A percentile compares a stretch with the other conserved stretches of the same genome.
Conservation (phyloP, 2,329 filamentous ascomycete genomes). For the Pyricularia sp. region DNA sequence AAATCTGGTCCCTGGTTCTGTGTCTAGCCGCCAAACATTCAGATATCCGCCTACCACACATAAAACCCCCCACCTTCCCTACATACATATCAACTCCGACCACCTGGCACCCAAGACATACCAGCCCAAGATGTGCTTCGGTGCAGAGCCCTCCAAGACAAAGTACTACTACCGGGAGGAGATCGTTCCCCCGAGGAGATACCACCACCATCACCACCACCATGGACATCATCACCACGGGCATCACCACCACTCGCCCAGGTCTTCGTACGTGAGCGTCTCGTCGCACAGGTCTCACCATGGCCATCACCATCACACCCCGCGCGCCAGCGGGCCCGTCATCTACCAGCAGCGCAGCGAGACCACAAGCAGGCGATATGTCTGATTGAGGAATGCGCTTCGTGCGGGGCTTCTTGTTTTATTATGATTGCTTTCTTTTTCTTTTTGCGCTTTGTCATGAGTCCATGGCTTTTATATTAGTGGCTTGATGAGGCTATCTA, state of each 20-base stretch:
- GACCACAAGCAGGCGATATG: conserved; percentile 24
- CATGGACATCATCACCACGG: conserved; percentile 25
- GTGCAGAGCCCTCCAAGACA: conserved; percentile 26
- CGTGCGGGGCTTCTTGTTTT: neutral
- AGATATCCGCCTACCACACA: neutral
- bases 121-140: conserved; percentile 40
- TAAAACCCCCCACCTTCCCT: neutral
- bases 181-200: conserved; percentile 32
- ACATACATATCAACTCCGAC: neutral
- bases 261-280: conserved; percentile 12
- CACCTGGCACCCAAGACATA: neutral
- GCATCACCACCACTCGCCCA: conserved; percentile 17
- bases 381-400: neutral
- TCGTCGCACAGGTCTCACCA: conserved; percentile 27
- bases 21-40: neutral
- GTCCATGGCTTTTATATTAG: neutral
- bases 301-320: conserved; percentile 24
- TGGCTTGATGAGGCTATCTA: neutral
- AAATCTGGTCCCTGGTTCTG: neutral
- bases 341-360: conserved; percentile 32
- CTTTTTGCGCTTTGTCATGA: neutral
- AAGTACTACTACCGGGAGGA: conserved; percentile 49
- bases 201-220: conserved; percentile 16
- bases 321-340: conserved; percentile 24
- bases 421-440: neutral